These are phyloP conservation scores for Ogataea trehaloabstinens DNA, from an alignment of 805 yeast species.

Conservation along the genomic window DNA sequence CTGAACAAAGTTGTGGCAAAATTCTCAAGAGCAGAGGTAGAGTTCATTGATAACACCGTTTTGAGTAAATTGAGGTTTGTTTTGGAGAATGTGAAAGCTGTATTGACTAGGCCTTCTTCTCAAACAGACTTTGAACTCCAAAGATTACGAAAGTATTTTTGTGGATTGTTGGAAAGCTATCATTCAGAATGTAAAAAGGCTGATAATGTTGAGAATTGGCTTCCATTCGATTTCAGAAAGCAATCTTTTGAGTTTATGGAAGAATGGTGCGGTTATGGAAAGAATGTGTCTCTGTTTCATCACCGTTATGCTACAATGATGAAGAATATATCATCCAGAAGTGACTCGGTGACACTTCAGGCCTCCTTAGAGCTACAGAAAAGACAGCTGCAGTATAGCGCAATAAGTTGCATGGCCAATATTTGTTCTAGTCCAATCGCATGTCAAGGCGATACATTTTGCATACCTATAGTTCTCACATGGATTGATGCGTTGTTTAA, in stretches of 20 bases:
- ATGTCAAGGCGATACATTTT: slow-evolving; percentile 55
- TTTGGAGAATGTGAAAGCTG: slow-evolving; percentile 58
- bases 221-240: slow-evolving; percentile 85
- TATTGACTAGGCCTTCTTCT: slow-evolving; percentile 49
- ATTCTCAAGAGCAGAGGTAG: slow-evolving; percentile 48
- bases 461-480: slow-evolving; percentile 59
- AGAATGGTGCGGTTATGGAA: slow-evolving; percentile 95
- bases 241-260: slow-evolving; percentile 79
- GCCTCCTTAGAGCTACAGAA: slow-evolving; percentile 82
- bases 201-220: slow-evolving; percentile 49
- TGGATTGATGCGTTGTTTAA: slow-evolving; percentile 81
- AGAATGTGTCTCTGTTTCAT: slow-evolving; percentile 53
- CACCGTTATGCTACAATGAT: slow-evolving; percentile 65
- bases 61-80: slow-evolving; percentile 60
- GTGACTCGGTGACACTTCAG: slow-evolving; percentile 49
- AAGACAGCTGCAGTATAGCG: slow-evolving; percentile 63
- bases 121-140: slow-evolving; percentile 73
- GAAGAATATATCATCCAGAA: slow-evolving; percentile 34
- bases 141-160: slow-evolving; percentile 75
- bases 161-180: slow-evolving; percentile 77
- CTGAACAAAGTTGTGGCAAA: slow-evolving; percentile 65
- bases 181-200: slow-evolving; percentile 51
- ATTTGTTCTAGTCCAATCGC: slow-evolving; percentile 74
- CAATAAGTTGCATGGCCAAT: slow-evolving; percentile 81
- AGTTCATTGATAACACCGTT: slow-evolving; percentile 67